These are phyloP conservation scores for Hypoxylon subgilvum DNA, from an alignment of 495 filamentous ascomycete species.

Conservation along the genomic window DNA sequence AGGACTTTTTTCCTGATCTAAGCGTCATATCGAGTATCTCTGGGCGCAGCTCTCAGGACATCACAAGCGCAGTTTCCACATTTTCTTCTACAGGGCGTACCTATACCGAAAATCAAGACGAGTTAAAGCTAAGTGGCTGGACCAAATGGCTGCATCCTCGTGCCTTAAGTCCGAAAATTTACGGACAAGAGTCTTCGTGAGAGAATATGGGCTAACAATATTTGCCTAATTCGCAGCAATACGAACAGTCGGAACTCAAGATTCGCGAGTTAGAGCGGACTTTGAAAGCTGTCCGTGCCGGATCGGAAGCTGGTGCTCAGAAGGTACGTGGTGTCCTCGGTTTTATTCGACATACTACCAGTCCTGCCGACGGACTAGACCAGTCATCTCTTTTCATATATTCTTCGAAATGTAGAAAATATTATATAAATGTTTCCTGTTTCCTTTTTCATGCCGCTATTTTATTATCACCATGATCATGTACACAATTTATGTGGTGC, in stretches of 20 bases:
- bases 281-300: slow-evolving; percentile 52
- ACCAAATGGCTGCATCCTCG: not conserved
- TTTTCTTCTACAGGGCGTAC: not conserved
- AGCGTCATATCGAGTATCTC: slow-evolving; percentile 4
- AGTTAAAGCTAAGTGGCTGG: slow-evolving; percentile 18
- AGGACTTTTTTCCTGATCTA: not conserved
- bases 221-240: slow-evolving; percentile 45
- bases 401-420: slow-evolving; percentile 8
- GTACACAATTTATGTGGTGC: slow-evolving; percentile 5
- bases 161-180: not conserved
- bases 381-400: not conserved
- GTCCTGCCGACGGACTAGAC: not conserved
- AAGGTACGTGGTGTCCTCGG: slow-evolving; percentile 49
- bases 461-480: slow-evolving; percentile 4
- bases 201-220: slow-evolving; percentile 11
- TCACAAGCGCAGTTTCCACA: not conserved
- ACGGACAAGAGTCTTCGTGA: not conserved
- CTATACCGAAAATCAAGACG: not conserved
- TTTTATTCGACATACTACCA: slow-evolving; percentile 5
- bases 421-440: slow-evolving; percentile 13
- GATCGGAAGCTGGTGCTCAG: slow-evolving; percentile 51
- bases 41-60: not conserved
- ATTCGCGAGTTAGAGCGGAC: slow-evolving; percentile 55
- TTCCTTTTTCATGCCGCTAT: slow-evolving; percentile 1
- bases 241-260: slow-evolving; percentile 57